Evolutionary conservation across 176 grass and related monocot genomes (phyloP).

Genomic region (Phragmites australis): DNA sequence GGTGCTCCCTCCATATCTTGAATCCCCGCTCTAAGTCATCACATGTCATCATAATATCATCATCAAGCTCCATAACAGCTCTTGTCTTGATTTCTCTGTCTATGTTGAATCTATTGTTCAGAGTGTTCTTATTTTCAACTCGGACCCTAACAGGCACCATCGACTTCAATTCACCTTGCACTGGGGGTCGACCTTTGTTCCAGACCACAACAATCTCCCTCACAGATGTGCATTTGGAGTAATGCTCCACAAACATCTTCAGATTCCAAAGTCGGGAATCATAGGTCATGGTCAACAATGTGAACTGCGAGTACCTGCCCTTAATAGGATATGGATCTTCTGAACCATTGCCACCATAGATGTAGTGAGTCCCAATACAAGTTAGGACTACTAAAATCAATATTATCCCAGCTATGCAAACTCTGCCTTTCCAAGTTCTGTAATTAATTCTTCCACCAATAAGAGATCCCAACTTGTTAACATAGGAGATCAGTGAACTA

Average conservation of each 20-base stretch:
- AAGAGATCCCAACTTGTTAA: constrained; percentile 53
- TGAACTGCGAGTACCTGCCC: constrained; percentile 80
- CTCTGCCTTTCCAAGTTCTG: constrained; percentile 50
- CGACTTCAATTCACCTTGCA: constrained; percentile 62
- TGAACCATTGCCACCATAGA: constrained; percentile 66
- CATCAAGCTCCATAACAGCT: constrained; percentile 93
- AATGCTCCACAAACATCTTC: constrained; percentile 88
- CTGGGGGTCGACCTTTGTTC: constrained; percentile 69
- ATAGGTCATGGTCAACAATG: constrained; percentile 89
- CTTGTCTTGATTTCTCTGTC: constrained; percentile 72
- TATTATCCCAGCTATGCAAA: constrained; percentile 35
- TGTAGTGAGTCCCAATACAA: constrained; percentile 70
- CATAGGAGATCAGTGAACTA: constrained; percentile 37
- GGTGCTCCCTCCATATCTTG: constrained; percentile 78
- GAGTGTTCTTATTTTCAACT: constrained; percentile 72
- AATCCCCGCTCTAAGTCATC: constrained; percentile 94
- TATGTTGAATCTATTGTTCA: constrained; percentile 94
- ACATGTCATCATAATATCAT: constrained; percentile 98
- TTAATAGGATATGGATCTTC: constrained; percentile 71
- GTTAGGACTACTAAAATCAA: constrained; percentile 51
- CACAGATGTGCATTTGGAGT: constrained; percentile 88
- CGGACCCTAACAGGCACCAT: constrained; percentile 63
- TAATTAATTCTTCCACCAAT: constrained; percentile 57
- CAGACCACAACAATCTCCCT: constrained; percentile 84
- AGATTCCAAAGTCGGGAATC: constrained; percentile 86